Evolutionary conservation across 805 yeast species (phyloP).

Genomic region (Zygoascus tannicola): DNA sequence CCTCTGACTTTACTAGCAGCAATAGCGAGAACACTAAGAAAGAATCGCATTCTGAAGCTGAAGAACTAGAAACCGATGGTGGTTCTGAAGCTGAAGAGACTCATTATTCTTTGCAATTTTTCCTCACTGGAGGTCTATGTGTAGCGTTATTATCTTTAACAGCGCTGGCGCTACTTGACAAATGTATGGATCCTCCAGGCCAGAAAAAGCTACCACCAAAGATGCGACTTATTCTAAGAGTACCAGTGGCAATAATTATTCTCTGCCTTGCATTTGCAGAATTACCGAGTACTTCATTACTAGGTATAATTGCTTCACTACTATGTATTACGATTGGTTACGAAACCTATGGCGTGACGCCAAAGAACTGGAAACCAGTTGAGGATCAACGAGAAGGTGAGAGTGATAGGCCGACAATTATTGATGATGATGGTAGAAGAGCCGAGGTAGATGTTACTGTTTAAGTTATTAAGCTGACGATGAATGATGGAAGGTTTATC

Average conservation of each 20-base stretch:
- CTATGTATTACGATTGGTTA: conserved; percentile 29
- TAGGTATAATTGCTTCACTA: conserved; percentile 37
- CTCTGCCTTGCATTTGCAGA: conserved; percentile 39
- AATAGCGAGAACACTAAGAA: conserved; percentile 23
- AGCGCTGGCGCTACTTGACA: conserved; percentile 37
- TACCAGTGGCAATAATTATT: conserved; percentile 34
- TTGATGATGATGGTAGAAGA: not conserved
- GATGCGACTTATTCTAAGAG: conserved; percentile 34
- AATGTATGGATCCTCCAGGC: conserved; percentile 33
- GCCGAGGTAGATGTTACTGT: not conserved
- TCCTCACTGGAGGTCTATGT: conserved; percentile 45
- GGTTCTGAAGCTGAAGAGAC: conserved; percentile 28
- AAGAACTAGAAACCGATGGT: not conserved
- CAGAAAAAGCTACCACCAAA: conserved; percentile 27
- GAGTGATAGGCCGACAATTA: too few relatives aligned
- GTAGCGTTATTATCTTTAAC: conserved; percentile 35
- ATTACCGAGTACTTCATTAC: conserved; percentile 30
- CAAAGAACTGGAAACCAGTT: not conserved
- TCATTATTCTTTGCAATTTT: conserved; percentile 36
- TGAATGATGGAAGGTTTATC: not conserved
- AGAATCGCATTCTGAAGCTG: conserved; percentile 8
- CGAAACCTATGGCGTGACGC: conserved; percentile 29
- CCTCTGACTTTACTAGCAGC: conserved; percentile 37
- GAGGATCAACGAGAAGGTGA: not conserved
- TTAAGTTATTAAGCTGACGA: not conserved